phyloP scores from a whole-genome alignment of 2,329 filamentous ascomycete genomes.

The Botrytis tulipae region DNA sequence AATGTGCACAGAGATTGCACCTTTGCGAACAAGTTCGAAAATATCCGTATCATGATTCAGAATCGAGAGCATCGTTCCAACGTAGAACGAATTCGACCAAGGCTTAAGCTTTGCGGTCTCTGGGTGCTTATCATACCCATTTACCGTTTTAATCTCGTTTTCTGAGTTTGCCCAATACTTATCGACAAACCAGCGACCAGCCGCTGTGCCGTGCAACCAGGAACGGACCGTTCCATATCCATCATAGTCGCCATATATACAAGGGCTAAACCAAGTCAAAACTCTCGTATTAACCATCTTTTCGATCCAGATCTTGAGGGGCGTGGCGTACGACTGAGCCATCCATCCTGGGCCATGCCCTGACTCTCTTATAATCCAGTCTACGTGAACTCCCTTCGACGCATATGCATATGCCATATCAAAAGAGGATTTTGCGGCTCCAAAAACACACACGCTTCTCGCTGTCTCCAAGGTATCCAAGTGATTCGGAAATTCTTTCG shows the following conservation, averaged over 20 bases:
- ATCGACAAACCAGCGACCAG: slow-evolving; percentile 56
- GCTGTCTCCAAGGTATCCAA: slow-evolving; percentile 43
- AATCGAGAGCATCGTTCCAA: slow-evolving; percentile 56
- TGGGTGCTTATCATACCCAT: slow-evolving; percentile 53
- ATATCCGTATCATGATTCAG: slow-evolving; percentile 59
- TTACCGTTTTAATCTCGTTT: slow-evolving; percentile 53
- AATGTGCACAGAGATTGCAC: slow-evolving; percentile 52
- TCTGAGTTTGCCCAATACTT: slow-evolving; percentile 58
- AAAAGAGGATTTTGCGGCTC: slow-evolving; percentile 63
- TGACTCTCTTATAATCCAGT: slow-evolving; percentile 57
- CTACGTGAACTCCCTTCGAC: slow-evolving; percentile 52
- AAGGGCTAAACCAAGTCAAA: slow-evolving; percentile 72
- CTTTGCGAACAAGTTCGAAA: slow-evolving; percentile 53
- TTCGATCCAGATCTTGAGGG: slow-evolving; percentile 66
- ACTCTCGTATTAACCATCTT: slow-evolving; percentile 65
- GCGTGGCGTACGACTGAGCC: slow-evolving; percentile 60
- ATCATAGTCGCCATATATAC: slow-evolving; percentile 65
- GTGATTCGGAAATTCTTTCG: slow-evolving; percentile 46
- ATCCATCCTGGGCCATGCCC: slow-evolving; percentile 61
- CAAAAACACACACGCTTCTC: slow-evolving; percentile 55
- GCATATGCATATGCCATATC: slow-evolving; percentile 64
- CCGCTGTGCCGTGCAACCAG: slow-evolving; percentile 56
- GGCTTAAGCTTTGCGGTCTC: slow-evolving; percentile 54
- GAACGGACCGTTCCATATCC: slow-evolving; percentile 54
- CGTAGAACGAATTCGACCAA: slow-evolving; percentile 51